Evolutionary conservation across 2,329 filamentous ascomycete genomes (phyloP), one percentile per base, ranked within the genome.

Genomic region (Trichoderma gracile): DNA sequence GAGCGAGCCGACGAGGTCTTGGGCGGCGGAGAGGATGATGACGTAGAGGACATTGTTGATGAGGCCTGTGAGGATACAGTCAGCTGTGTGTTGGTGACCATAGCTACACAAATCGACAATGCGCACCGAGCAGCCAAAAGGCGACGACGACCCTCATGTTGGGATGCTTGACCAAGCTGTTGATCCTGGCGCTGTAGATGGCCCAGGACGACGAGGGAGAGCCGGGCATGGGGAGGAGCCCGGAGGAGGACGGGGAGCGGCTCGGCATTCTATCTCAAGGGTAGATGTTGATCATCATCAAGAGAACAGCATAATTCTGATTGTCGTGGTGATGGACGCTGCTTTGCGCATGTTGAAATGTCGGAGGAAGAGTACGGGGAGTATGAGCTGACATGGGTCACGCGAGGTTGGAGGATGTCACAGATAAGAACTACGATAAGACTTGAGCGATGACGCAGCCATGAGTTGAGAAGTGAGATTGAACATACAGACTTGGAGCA

Each of bases 21-120:
- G 90, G 3, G 95, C 95, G 42, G 95, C 91, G 33, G 93, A 96
- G 72, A 99, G 89, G 74, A 98, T 95, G 76, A 98, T 91, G 63
- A 98, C 94, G 78, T 97, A 98, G 78, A 97, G 90, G 70, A 98
- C 92, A 79, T 98, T 98, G 78, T 99, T 98, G 75, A 98, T 95
- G 19, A 79, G 74, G 63, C 78, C 78, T 79, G 23, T 1, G 2
- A 42, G 8, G 27, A 1, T 12, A 19, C 6, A 8, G 46, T 72
- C 55, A 71, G 68, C 45, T 30, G 25, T 5, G 4, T 19, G 15
- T 10, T 6, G 15, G 21, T 38, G 9, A 27, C 1, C 5, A 15
- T 15, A 1, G 23, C 3, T 6, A 0, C 5, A 42, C 19, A 1
- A 17, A 2, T 33, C 12, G 52, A 15, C 3, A 33, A 12, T 62